A percentile compares a stretch with the other conserved stretches of the same genome.
Conservation (phyloP, 768 basidiomycete species). For the Boletales sp. region DNA sequence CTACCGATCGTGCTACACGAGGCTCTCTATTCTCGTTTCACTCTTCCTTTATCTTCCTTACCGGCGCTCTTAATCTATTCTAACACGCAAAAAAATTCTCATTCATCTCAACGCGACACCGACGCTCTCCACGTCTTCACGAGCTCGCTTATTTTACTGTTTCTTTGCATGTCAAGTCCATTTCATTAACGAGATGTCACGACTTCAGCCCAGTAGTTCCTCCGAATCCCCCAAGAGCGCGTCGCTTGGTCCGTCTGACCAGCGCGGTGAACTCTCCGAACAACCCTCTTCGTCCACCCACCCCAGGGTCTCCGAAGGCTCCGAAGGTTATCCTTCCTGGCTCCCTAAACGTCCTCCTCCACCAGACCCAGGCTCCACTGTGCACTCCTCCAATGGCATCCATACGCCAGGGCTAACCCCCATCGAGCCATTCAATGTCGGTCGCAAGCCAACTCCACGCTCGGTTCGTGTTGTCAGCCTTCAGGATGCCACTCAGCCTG, state of each 20-base stretch:
- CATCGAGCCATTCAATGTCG: slow-evolving; percentile 37
- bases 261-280: slow-evolving; percentile 28
- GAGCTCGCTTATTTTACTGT: slow-evolving; percentile 27
- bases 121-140: slow-evolving; percentile 24
- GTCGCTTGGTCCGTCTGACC: slow-evolving; percentile 26
- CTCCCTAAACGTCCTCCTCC: slow-evolving; percentile 75
- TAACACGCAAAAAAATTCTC: slow-evolving; percentile 22
- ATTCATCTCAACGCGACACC: slow-evolving; percentile 33
- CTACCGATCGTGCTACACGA: slow-evolving; percentile 42
- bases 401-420: slow-evolving; percentile 32
- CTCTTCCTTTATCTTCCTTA: slow-evolving; percentile 19
- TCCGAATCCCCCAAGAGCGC: slow-evolving; percentile 31
- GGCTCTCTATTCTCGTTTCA: slow-evolving; percentile 35
- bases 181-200: slow-evolving; percentile 37
- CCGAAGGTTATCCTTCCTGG: slow-evolving; percentile 82
- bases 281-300: slow-evolving; percentile 35
- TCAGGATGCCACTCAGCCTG: slow-evolving; percentile 44
- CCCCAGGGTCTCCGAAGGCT: slow-evolving; percentile 37
- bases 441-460: slow-evolving; percentile 76
- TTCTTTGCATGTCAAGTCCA: slow-evolving; percentile 26
- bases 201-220: slow-evolving; percentile 28
- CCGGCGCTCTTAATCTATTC: slow-evolving; percentile 22
- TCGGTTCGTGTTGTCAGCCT: slow-evolving; percentile 80
- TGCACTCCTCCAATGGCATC: slow-evolving; percentile 53
- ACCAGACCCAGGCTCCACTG: slow-evolving; percentile 69